Base-by-base conservation (phyloP, 2,329 filamentous ascomycete genomes). In the Moelleriella libera region DNA sequence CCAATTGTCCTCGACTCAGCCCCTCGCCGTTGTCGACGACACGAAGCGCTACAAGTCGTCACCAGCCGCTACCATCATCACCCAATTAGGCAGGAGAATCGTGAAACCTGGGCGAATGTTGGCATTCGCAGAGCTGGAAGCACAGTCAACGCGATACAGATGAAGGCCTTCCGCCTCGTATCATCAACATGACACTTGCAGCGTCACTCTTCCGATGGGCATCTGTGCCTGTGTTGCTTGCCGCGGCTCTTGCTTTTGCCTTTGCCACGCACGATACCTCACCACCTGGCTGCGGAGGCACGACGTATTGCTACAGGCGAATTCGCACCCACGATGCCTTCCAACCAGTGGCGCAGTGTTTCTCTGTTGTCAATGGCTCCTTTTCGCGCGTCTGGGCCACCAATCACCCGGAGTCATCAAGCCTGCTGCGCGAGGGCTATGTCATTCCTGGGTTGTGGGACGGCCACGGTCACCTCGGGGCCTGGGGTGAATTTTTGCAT, bases 371-470 rank as follows among this genome's bases (percentile, higher is more conserved):
- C 1, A 60, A 70, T 41, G 78, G 77, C 0, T 60, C 64, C 10
- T 80, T 82, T 53, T 63, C 63, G 0, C 61, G 65, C 5, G 69
- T 81, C 0, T 71, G 72, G 42, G 11, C 11, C 40, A n/a, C 11
- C 14, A n/a, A n/a, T 41, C 40, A 41, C 40, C 40, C 34, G 34
- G 34, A 37, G 3, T 37, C 4, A 37, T 37, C 34, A 37, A 12
- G 8, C 34, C 8, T 12, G 12, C 34, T 37, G 12, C 34, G 34
- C 34, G 50, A 57, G 28, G 79, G 78, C 0, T 71, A 76, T 53
- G 80, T 75, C 2, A 74, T 83, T 30, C 82, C 82, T 0, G 82
- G 82, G 0, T 66, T 86, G 2, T 85, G 81, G 75, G 82, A 86
- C 53, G 81, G 80, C 0, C 82, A 85, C 58, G 82, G 79, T 0